Evolutionary conservation across 129 eudicot species (phyloP).

Genomic region (Saposhnikovia divaricata): DNA sequence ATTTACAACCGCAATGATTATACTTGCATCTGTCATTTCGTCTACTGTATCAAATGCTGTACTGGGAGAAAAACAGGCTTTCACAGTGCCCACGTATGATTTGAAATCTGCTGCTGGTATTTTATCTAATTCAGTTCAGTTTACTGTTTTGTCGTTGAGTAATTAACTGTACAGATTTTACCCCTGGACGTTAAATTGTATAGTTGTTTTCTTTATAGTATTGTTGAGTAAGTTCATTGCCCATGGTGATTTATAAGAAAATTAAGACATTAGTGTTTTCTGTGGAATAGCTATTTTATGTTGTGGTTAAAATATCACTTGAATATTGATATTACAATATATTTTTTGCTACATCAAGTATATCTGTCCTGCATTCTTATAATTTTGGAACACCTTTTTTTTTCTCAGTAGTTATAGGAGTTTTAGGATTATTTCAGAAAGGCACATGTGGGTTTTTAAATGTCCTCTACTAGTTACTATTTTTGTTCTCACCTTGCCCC

Average conservation of each 20-base stretch:
- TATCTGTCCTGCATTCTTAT: background rate
- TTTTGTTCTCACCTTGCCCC: background rate
- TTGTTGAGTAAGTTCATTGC: background rate
- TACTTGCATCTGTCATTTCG: slow-evolving; percentile 92
- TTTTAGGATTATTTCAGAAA: background rate
- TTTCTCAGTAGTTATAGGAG: background rate
- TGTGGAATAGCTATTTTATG: background rate
- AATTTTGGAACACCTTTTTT: background rate
- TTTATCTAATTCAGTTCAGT: slow-evolving; percentile 36
- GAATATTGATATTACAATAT: background rate
- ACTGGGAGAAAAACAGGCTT: slow-evolving; percentile 90
- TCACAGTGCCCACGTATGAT: slow-evolving; percentile 97
- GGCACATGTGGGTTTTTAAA: background rate
- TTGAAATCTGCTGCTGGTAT: slow-evolving; percentile 99
- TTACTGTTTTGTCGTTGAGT: slow-evolving; percentile 9
- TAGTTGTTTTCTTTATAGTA: slow-evolving; percentile 1
- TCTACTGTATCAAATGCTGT: slow-evolving; percentile 94
- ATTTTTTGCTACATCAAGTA: background rate
- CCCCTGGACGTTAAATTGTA: background rate
- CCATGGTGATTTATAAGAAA: background rate
- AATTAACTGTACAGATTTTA: slow-evolving; percentile 3
- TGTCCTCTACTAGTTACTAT: background rate
- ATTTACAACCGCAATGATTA: slow-evolving; percentile 98
- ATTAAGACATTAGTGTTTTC: background rate
- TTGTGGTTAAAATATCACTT: background rate